Conservation (phyloP, 257 asterid species). For the Nyctanthes arbortristis region DNA sequence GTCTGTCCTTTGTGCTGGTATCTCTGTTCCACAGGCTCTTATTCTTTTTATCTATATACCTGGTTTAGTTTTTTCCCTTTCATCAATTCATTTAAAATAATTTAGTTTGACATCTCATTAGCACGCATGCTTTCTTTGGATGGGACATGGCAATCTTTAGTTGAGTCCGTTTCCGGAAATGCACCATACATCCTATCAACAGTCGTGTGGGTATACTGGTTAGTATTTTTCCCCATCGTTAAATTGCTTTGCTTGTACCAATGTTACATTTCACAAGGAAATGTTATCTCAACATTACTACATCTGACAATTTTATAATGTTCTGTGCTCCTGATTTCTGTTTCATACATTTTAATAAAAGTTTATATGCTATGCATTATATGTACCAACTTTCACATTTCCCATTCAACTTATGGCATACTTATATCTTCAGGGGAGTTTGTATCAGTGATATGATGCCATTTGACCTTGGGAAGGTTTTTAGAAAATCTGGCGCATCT, state of each 20-base stretch:
- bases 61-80: slow-evolving; percentile 18
- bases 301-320: neutral
- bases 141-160: slow-evolving; percentile 79
- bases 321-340: neutral
- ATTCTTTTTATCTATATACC: slow-evolving; percentile 27
- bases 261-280: slow-evolving; percentile 4
- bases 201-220: slow-evolving; percentile 87
- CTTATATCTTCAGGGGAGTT: slow-evolving; percentile 64
- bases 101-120: slow-evolving; percentile 82
- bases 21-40: slow-evolving; percentile 35
- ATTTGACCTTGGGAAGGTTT: slow-evolving; percentile 75
- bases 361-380: slow-evolving; percentile 3
- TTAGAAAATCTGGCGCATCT: slow-evolving; percentile 69
- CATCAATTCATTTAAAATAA: slow-evolving; percentile 36
- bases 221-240: slow-evolving; percentile 28
- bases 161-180: slow-evolving; percentile 67
- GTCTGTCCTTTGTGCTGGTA: slow-evolving; percentile 54
- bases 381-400: slow-evolving; percentile 6
- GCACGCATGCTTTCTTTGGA: slow-evolving; percentile 70
- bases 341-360: slow-evolving; percentile 1
- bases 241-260: slow-evolving; percentile 7
- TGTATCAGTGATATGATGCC: slow-evolving; percentile 95
- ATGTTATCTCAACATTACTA: neutral
- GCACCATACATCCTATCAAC: slow-evolving; percentile 73
- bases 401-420: slow-evolving; percentile 15